Evolutionary conservation across 225 moss, liverwort and hornwort genomes (phyloP).

Genomic region (Sphagnum contortum): DNA sequence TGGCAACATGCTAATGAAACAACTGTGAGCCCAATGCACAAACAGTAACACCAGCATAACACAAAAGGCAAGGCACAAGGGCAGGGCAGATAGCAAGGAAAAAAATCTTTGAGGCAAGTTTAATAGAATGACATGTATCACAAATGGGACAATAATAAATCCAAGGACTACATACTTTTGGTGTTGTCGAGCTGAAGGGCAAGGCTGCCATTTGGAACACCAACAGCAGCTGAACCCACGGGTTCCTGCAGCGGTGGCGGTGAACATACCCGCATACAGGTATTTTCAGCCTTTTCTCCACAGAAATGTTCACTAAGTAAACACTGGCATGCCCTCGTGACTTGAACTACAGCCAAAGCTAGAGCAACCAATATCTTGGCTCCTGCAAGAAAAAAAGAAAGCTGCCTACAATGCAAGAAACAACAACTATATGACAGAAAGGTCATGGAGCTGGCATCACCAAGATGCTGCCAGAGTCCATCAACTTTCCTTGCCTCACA

Average conservation of each 20-base stretch:
- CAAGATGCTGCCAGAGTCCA: neutral
- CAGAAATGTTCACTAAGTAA: constrained; percentile 58
- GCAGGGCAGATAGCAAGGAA: too few species aligned
- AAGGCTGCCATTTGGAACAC: constrained; percentile 38
- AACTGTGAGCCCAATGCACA: too few species aligned
- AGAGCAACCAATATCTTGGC: constrained; percentile 46
- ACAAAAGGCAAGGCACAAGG: too few species aligned
- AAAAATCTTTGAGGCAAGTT: too few species aligned
- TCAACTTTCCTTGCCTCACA: neutral
- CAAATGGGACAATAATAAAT: constrained; percentile 12
- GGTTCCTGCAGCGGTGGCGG: constrained; percentile 69
- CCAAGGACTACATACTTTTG: constrained; percentile 79
- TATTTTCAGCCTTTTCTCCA: constrained; percentile 77
- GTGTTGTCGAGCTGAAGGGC: constrained; percentile 45
- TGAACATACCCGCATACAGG: constrained; percentile 64
- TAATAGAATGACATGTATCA: too few species aligned
- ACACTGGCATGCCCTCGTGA: constrained; percentile 38
- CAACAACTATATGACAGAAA: constrained; percentile 38
- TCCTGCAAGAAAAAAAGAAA: constrained; percentile 31
- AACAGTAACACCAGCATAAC: too few species aligned
- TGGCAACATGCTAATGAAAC: too few species aligned
- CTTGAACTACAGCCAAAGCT: constrained; percentile 62
- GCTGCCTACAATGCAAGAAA: constrained; percentile 43
- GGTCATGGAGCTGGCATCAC: constrained; percentile 21
- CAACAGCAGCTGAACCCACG: constrained; percentile 51